Percentiles rank a stretch among this genome's conserved stretches.
Conservation (phyloP, 495 filamentous ascomycete species). For the Neurospora sp. region DNA sequence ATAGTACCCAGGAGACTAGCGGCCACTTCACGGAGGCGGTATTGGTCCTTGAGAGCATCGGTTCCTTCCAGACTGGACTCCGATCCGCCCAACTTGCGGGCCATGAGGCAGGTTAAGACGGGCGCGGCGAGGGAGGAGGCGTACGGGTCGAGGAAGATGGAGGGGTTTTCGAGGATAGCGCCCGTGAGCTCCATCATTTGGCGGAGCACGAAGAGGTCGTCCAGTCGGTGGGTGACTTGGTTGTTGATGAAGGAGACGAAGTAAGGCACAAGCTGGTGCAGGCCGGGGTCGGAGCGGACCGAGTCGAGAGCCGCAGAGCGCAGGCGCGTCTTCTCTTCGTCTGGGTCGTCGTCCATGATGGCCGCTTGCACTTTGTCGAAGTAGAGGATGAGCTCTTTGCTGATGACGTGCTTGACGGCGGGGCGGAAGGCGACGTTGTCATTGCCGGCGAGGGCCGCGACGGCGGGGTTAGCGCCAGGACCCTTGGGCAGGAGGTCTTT, state of each 20-base stretch:
- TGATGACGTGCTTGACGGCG: slow-evolving; percentile 86
- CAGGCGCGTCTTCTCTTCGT: slow-evolving; percentile 54
- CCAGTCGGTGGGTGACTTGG: slow-evolving; percentile 84
- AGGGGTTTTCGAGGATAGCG: slow-evolving; percentile 71
- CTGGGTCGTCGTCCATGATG: slow-evolving; percentile 71
- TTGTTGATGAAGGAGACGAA: slow-evolving; percentile 90
- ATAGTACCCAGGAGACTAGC: slow-evolving; percentile 68
- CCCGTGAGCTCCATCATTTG: slow-evolving; percentile 85
- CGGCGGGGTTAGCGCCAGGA: slow-evolving; percentile 67
- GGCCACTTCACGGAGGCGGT: slow-evolving; percentile 72
- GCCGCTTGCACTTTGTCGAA: slow-evolving; percentile 88
- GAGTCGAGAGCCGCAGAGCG: slow-evolving; percentile 77
- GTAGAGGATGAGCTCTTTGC: slow-evolving; percentile 92
- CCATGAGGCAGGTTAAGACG: slow-evolving; percentile 82
- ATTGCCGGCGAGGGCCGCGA: slow-evolving; percentile 71
- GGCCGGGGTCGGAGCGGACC: slow-evolving; percentile 73
- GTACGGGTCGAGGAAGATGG: slow-evolving; percentile 83
- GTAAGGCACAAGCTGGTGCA: slow-evolving; percentile 92
- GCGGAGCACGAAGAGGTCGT: slow-evolving; percentile 73
- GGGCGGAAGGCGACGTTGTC: slow-evolving; percentile 79
- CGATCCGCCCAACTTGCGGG: slow-evolving; percentile 62
- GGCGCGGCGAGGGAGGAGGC: slow-evolving; percentile 79
- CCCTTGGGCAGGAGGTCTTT: slow-evolving; percentile 84
- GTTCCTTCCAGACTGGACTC: slow-evolving; percentile 18
- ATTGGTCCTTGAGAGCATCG: slow-evolving; percentile 48